phyloP scores from a whole-genome alignment of 108 stramenopile genomes.

The Schizochytrium sp. region DNA sequence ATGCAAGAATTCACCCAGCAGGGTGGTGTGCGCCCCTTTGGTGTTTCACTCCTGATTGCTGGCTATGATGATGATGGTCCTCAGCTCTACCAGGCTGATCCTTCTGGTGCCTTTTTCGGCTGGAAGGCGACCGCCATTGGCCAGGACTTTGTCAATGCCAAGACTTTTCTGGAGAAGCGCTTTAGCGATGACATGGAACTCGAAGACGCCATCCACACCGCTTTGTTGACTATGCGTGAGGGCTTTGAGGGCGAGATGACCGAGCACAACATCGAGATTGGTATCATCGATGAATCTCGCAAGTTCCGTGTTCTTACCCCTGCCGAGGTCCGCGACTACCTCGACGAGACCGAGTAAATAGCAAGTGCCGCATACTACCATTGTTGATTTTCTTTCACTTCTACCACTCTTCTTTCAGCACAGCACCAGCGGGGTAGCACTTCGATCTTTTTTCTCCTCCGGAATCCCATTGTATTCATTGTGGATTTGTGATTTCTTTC shows the following conservation, averaged over 20 bases:
- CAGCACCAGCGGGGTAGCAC: too few species aligned
- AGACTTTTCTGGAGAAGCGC: slow-evolving; percentile 97
- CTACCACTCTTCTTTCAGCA: too few species aligned
- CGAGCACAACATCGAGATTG: slow-evolving; percentile 96
- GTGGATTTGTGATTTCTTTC: too few species aligned
- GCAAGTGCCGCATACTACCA: neutral
- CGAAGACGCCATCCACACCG: slow-evolving; percentile 99
- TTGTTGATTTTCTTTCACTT: too few species aligned
- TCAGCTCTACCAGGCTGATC: slow-evolving; percentile 92
- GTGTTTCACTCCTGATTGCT: slow-evolving; percentile 91
- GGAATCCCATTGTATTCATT: too few species aligned
- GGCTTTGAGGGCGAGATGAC: slow-evolving; percentile 99
- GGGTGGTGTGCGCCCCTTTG: slow-evolving; percentile 98
- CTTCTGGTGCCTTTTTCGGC: slow-evolving; percentile 96
- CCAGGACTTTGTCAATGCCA: slow-evolving; percentile 96
- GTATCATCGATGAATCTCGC: slow-evolving; percentile 87
- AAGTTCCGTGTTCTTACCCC: slow-evolving; percentile 93
- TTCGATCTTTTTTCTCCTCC: too few species aligned
- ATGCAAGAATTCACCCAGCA: slow-evolving; percentile 98
- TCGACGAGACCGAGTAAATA: slow-evolving; percentile 88
- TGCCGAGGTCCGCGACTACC: slow-evolving; percentile 98
- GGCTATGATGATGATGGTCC: slow-evolving; percentile 93
- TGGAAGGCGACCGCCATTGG: slow-evolving; percentile 99
- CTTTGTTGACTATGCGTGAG: slow-evolving; percentile 94
- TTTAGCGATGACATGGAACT: slow-evolving; percentile 95